phyloP scores from a whole-genome alignment of 441 rosid species.

The Daphne laureola region DNA sequence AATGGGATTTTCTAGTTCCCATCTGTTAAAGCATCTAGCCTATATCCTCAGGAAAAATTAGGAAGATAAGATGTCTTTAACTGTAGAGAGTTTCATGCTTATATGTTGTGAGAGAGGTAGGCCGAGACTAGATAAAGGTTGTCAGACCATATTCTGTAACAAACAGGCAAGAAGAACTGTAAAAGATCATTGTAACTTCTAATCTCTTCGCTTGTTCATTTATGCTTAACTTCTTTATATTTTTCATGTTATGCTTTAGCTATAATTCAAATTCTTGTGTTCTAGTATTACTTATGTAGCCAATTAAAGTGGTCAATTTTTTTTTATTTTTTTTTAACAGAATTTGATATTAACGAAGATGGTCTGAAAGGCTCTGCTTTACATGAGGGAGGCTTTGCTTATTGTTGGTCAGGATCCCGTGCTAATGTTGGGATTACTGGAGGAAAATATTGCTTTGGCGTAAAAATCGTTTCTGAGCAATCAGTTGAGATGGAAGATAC shows the following conservation, averaged over 20 bases:
- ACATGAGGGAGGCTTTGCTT: conserved; percentile 24
- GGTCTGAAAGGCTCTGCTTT: conserved; percentile 22
- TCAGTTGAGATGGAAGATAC: conserved; percentile 25
- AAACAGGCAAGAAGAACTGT: too few relatives aligned
- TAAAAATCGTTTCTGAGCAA: conserved; percentile 16
- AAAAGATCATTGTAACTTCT: too few relatives aligned
- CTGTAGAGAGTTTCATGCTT: neutral
- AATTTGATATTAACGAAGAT: conserved; percentile 21
- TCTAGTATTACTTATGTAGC: neutral
- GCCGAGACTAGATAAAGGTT: too few relatives aligned
- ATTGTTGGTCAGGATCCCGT: conserved; percentile 35
- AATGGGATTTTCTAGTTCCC: neutral
- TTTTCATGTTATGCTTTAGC: neutral
- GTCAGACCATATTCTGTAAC: too few relatives aligned
- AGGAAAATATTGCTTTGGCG: conserved; percentile 28
- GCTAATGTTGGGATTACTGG: conserved; percentile 23
- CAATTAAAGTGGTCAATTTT: neutral
- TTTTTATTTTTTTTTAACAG: conserved; percentile 5
- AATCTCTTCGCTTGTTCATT: too few relatives aligned
- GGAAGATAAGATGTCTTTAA: neutral
- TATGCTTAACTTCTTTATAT: too few relatives aligned
- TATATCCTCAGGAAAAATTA: neutral
- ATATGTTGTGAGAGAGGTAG: too few relatives aligned
- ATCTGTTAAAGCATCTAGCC: neutral
- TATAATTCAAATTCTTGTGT: too few relatives aligned